Evolutionary conservation across 2,329 filamentous ascomycete genomes (phyloP).

Genomic region (Capronia americana): DNA sequence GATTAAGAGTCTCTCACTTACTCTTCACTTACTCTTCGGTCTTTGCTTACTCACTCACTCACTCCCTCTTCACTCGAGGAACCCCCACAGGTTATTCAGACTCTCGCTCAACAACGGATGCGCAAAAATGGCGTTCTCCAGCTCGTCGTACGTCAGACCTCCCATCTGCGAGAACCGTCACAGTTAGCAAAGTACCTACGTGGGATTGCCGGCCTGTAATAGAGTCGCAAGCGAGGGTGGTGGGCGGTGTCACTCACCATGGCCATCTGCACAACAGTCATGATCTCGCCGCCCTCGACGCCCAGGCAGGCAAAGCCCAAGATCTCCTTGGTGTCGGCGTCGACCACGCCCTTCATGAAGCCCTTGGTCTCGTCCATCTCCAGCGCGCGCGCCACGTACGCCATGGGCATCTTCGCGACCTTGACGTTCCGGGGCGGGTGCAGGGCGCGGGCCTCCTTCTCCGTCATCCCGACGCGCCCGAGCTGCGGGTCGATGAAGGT

Average conservation of each 20-base stretch:
- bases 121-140: constrained; percentile 58
- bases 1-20: too few species aligned
- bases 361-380: constrained; percentile 61
- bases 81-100: constrained; percentile 59
- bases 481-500: constrained; percentile 63
- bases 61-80: constrained; percentile 40
- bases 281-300: constrained; percentile 60
- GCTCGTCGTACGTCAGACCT: constrained; percentile 51
- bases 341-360: constrained; percentile 60
- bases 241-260: constrained; percentile 53
- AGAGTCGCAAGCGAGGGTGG: background rate
- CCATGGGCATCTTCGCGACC: constrained; percentile 60
- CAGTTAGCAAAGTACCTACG: background rate
- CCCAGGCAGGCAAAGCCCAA: constrained; percentile 61
- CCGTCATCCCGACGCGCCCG: constrained; percentile 58
- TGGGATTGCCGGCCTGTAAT: background rate
- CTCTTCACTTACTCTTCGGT: too few species aligned
- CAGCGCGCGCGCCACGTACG: constrained; percentile 57
- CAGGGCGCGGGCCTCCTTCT: constrained; percentile 45
- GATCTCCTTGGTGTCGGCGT: constrained; percentile 57
- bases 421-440: constrained; percentile 44
- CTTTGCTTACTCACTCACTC: too few species aligned
- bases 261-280: constrained; percentile 61
- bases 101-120: constrained; percentile 60
- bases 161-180: background rate